Evolutionary conservation across 768 basidiomycete species (phyloP).

Genomic region (Rhodocollybia butyracea): DNA sequence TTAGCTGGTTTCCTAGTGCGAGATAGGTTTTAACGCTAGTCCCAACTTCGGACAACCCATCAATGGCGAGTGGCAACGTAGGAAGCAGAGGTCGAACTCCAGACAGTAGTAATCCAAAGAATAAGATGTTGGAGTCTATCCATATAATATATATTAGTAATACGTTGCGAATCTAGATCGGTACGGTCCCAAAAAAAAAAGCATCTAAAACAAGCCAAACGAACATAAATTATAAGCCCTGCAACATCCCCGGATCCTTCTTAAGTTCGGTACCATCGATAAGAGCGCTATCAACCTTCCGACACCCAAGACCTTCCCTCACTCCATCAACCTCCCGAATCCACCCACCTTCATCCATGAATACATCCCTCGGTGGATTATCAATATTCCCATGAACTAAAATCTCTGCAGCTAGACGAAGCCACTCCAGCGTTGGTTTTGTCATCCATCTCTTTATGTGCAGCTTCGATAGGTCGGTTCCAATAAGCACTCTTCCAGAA

Average conservation of each 20-base stretch:
- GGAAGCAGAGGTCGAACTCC: too few species aligned
- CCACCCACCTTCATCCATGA: slow-evolving; percentile 10
- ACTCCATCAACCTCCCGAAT: slow-evolving; percentile 3
- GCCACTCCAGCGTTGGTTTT: slow-evolving; percentile 47
- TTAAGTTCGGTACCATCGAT: slow-evolving; percentile 23
- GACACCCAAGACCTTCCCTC: slow-evolving; percentile 36
- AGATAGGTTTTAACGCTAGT: too few species aligned
- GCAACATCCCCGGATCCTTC: slow-evolving; percentile 29
- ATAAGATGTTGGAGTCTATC: too few species aligned
- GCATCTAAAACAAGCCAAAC: neutral
- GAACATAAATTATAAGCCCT: slow-evolving; percentile 1
- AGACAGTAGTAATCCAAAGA: too few species aligned
- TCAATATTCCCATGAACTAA: slow-evolving; percentile 12
- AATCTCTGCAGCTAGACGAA: slow-evolving; percentile 36
- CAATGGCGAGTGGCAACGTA: too few species aligned
- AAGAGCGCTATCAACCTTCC: slow-evolving; percentile 32
- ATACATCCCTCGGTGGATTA: neutral
- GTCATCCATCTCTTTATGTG: slow-evolving; percentile 40
- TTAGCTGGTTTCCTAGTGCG: too few species aligned
- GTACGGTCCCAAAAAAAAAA: neutral
- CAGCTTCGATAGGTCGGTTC: neutral
- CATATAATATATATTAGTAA: too few species aligned
- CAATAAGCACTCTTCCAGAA: neutral
- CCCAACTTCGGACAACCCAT: too few species aligned
- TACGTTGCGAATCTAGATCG: too few species aligned